Evolutionary conservation across 2,329 filamentous ascomycete genomes (phyloP), one percentile per base, ranked within the genome.

Genomic region (Penicillium occitanis): DNA sequence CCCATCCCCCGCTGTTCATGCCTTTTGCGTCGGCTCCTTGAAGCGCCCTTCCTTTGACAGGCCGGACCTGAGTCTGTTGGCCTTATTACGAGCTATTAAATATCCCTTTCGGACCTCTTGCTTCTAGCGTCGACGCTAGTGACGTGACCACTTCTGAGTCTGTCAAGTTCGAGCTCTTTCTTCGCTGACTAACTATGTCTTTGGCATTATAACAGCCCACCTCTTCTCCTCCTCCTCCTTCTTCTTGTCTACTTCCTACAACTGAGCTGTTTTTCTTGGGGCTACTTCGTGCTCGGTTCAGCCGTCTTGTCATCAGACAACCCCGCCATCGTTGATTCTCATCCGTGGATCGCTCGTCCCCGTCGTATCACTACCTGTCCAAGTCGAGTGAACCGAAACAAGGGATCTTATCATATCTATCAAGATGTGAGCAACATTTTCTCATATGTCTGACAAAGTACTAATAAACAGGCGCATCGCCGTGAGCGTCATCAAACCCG

Each of bases 401-500:
- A 57, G 30, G 53, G 53, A 25, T 35, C 22, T 40, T 17, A 14
- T 22, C 1, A 14, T 17, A 17, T 3, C 50, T 5, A 11, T 57
- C 33, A 61, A 61, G 46, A 25, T 66, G 46, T 57, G 30, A 55
- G 28, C 14, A 5, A 19, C 28, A 5, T 25, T 40, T 6, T 17
- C 11, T 6, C 40, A 30, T 40, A 4, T 35, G 17, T 44, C 22
- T 57, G 17, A 35, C 11, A 48, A 44, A 6, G 13, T 42, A 42
- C 19, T 42, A 48, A 19, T 30, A 14, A 58, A 58, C 71, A 97
- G 92, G 93, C 91, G 89, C 79, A 90, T 96, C 80, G 95, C 92
- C 62, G 88, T 97, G 79, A 92, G 87, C 78, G 91, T 96, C 76
- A 90, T 90, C 75, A 90, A 90, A 70, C 87, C 90, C 70, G 88